phyloP scores from a whole-genome alignment of 2,329 filamentous ascomycete genomes.

The Westerdykella sp. region DNA sequence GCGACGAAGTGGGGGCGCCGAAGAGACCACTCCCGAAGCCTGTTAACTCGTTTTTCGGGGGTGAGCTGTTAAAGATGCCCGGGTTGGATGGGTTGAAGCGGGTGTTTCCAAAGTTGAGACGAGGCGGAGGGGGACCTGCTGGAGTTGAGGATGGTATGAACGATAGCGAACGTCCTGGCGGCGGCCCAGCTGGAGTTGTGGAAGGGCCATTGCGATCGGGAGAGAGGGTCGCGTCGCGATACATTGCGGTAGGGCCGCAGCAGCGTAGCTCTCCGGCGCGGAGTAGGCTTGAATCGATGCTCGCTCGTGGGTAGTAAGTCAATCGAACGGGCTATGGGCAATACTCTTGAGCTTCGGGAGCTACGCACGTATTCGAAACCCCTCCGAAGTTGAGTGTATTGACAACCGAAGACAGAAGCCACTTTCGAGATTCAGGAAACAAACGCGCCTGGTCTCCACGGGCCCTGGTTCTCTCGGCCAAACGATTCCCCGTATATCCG shows the following conservation, averaged over 20 bases:
- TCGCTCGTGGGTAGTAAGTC: too few relatives aligned
- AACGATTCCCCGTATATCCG: too few relatives aligned
- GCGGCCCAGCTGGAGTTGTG: slow-evolving; percentile 53
- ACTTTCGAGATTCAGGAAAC: too few relatives aligned
- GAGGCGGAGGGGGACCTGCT: slow-evolving; percentile 47
- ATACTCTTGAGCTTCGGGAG: too few relatives aligned
- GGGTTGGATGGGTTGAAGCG: slow-evolving; percentile 32
- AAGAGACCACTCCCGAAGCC: slow-evolving; percentile 24
- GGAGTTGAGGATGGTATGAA: slow-evolving; percentile 51
- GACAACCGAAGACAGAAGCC: too few relatives aligned
- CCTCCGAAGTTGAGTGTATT: too few relatives aligned
- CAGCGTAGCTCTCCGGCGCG: background rate
- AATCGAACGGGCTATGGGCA: too few relatives aligned
- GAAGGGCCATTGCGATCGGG: slow-evolving; percentile 40
- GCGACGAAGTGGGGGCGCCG: slow-evolving; percentile 23
- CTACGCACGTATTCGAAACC: too few relatives aligned
- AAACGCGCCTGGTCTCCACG: too few relatives aligned
- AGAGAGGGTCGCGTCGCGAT: slow-evolving; percentile 24
- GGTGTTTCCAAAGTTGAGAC: slow-evolving; percentile 47
- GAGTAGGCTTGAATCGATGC: too few relatives aligned
- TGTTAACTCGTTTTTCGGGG: slow-evolving; percentile 26
- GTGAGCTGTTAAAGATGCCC: slow-evolving; percentile 27
- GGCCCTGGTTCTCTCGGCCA: too few relatives aligned
- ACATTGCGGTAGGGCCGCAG: slow-evolving; percentile 21
- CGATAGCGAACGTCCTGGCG: slow-evolving; percentile 38